Base-by-base conservation (phyloP, 306 rosid species). In the Morella rubra region DNA sequence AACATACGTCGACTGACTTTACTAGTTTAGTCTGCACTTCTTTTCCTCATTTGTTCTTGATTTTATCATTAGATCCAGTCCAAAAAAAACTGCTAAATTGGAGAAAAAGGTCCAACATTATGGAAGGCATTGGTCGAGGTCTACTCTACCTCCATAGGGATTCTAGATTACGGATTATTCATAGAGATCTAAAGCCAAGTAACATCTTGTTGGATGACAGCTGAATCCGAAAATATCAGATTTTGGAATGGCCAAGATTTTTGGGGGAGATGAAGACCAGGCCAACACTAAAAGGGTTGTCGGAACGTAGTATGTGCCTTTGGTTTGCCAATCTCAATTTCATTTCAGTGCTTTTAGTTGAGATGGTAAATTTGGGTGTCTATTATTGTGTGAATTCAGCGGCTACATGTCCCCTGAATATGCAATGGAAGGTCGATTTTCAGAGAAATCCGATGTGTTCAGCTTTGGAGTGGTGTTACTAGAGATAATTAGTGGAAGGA, bases 261-360 rank as follows among this genome's bases (percentile, higher is more conserved):
- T 80, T 47, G 76, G 56, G 60, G 11, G 72, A 1, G 11, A 11
- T 60, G 77, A 69, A 14, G 49, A 47, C 3, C 49, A 68, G 3
- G 76, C 46, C n/a, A 83, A 67, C 44, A 79, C 86, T 27, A 49
- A 11, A 45, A 83, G 83, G n/a, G 58, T 83, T 42, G 50, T 83
- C 9, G 83, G 81, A 65, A 80, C 83, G 47, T 80, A 56, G 72
- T 80, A 74, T 47, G 76, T 5, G 5, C 2, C 27, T 49, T 54
- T 37, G 32, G 32, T 42, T 18, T 65, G 3, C 32, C 9, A 1
- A 1, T 3, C 19, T 56, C 37, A 56, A 3, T 56, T 56, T 7
- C 27, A 56, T 19, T 7, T 12, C 8, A 20, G 10, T 7, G 22
- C 24, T 19, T 6, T 2, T 20, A n/a, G 1, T 56, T 49, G 16